A percentile compares a stretch with the other conserved stretches of the same genome.
These are phyloP conservation scores for Xerocomus subilludens DNA, from an alignment of 1,284 basidiomycete genomes.

Conservation along the genomic window DNA sequence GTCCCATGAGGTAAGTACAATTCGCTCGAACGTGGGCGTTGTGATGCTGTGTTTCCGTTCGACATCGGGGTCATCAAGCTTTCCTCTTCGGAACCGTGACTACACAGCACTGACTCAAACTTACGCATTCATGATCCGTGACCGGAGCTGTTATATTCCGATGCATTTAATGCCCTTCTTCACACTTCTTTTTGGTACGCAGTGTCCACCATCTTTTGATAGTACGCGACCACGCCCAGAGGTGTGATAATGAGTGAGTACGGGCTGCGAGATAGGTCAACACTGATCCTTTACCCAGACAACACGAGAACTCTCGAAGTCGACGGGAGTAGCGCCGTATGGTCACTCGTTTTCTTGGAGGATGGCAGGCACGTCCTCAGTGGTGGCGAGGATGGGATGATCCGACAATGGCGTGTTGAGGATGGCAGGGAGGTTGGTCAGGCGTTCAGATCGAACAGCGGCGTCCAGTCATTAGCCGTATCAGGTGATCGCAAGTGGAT, in stretches of 20 bases:
- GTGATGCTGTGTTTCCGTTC: not conserved
- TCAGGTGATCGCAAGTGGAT: constrained; percentile 32
- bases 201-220: constrained; percentile 7
- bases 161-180: constrained; percentile 14
- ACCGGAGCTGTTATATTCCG: constrained; percentile 8
- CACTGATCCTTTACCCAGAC: constrained; percentile 2
- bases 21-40: not conserved
- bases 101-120: constrained; percentile 15
- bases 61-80: not conserved
- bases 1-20: not conserved
- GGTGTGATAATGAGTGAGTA: constrained; percentile 18
- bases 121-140: constrained; percentile 6
- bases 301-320: constrained; percentile 16
- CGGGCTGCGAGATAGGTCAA: not conserved
- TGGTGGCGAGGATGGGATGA: constrained; percentile 17
- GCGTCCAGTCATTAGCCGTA: constrained; percentile 5
- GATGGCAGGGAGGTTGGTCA: constrained; percentile 19
- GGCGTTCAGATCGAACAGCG: not conserved
- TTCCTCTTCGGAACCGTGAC: not conserved
- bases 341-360: constrained; percentile 19
- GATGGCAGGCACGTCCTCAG: constrained; percentile 23
- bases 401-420: constrained; percentile 19
- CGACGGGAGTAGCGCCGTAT: constrained; percentile 1
- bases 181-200: not conserved
- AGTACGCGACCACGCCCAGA: not conserved